Evolutionary conservation across 164 flowering plant species (phyloP), one percentile per base, ranked within the genome.

Genomic region (Magnolia sinica): DNA sequence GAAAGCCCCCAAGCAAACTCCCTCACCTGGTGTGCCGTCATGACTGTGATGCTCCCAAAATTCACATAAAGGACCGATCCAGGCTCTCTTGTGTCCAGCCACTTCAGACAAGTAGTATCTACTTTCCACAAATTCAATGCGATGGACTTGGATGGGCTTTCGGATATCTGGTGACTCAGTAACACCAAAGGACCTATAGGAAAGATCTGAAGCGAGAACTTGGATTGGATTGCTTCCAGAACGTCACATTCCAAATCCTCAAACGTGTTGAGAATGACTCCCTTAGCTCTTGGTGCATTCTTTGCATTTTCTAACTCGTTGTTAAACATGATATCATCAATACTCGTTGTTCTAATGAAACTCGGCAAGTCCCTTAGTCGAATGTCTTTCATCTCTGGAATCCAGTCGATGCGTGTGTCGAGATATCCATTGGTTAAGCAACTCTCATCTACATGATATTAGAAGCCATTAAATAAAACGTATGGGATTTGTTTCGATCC

Each of bases 1-100:
- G 84, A 85, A 1, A 87, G 77, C 22, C 87, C 87, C 89, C 85
- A 83, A 0, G 86, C 89, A 22, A 87, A 79, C 55, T 87, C 87
- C 4, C 8, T 64, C 14, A 87, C 50, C 3, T 82, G 83, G 27
- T 81, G 74, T 0, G 69, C 73, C 1, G 78, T 63, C 79, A 87
- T 81, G 4, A 81, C 82, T 0, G 86, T 80, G 6, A 85, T 50
- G 59, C 86, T 79, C 0, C 87, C 86, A 50, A 69, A 85, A 67
- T 78, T 87, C 16, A 83, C 87, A 29, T 79, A 84, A 13, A 85
- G 49, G 23, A 87, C 85, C 1, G 85, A 81, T 37, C 64, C 50
- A 5, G 80, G 79, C 11, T 76, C 72, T 10, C 50, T 50, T 29
- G 23, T 22, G 23, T 87, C 83, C 1, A 87, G 78, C 87, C 89